phyloP scores from a whole-genome alignment of 2,329 filamentous ascomycete species.

The Aureobasidium pullulans region DNA sequence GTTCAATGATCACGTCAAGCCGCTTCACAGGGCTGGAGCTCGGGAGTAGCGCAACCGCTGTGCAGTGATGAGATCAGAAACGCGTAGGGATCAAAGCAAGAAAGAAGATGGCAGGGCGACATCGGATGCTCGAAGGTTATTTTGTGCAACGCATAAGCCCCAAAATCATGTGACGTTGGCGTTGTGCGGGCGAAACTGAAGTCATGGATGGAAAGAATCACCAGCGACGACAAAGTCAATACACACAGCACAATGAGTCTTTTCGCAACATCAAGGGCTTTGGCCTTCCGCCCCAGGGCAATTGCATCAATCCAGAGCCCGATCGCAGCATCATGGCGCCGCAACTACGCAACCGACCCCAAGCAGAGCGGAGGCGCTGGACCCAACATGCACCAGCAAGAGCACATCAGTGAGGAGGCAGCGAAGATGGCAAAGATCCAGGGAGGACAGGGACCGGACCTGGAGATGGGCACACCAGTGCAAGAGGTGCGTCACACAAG shows the following conservation, averaged over 20 bases:
- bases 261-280: slow-evolving; percentile 10
- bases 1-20: too few relatives aligned
- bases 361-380: slow-evolving; percentile 24
- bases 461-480: slow-evolving; percentile 59
- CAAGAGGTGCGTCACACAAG: slow-evolving; percentile 47
- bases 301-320: neutral
- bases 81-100: neutral
- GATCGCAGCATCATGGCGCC: slow-evolving; percentile 11
- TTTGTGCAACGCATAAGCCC: neutral
- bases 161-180: neutral
- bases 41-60: too few relatives aligned
- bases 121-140: neutral
- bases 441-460: slow-evolving; percentile 51
- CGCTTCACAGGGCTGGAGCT: too few relatives aligned
- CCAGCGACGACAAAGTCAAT: neutral
- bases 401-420: slow-evolving; percentile 59
- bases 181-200: slow-evolving; percentile 4
- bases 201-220: slow-evolving; percentile 4
- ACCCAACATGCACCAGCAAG: slow-evolving; percentile 47
- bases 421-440: slow-evolving; percentile 52
- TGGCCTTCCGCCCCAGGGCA: slow-evolving; percentile 10
- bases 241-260: slow-evolving; percentile 11
- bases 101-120: neutral
- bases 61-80: slow-evolving; percentile 1
- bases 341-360: slow-evolving; percentile 6